Conservation (phyloP, 768 basidiomycete genomes). For the Epithele typhae region DNA sequence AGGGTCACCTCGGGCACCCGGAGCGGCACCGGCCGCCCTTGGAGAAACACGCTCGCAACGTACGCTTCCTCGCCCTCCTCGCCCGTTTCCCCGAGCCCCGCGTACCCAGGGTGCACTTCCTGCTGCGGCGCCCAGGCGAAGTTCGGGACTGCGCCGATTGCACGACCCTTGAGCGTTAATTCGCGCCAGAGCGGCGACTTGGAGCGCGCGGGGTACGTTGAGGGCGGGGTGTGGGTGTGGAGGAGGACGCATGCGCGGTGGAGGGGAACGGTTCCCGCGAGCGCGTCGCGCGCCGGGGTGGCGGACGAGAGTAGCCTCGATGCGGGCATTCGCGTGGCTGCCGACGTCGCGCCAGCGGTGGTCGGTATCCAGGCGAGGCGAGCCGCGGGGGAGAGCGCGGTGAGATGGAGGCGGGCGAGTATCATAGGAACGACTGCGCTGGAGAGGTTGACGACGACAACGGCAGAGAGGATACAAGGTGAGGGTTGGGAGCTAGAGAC, state of each 20-base stretch:
- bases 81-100: constrained; percentile 14
- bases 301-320: too few relatives aligned
- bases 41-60: constrained; percentile 50
- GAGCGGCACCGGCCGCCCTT: constrained; percentile 36
- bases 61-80: constrained; percentile 23
- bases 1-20: constrained; percentile 45
- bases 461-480: too few relatives aligned
- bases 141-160: constrained; percentile 57
- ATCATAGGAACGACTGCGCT: too few relatives aligned
- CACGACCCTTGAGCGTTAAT: constrained; percentile 38
- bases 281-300: too few relatives aligned
- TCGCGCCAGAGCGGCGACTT: constrained; percentile 41
- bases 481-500: too few relatives aligned
- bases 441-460: too few relatives aligned
- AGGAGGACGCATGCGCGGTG: constrained; percentile 57
- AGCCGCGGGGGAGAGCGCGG: too few relatives aligned
- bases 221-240: constrained; percentile 45
- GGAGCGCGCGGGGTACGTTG: constrained; percentile 44
- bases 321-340: too few relatives aligned
- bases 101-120: constrained; percentile 14
- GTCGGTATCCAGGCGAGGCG: too few relatives aligned
- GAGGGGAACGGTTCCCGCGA: constrained; percentile 48
- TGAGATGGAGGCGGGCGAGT: too few relatives aligned
- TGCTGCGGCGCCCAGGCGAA: constrained; percentile 47
- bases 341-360: too few relatives aligned